Base-by-base conservation (phyloP, 208 protist genomes). In the Sergeia podlipaevii region DNA sequence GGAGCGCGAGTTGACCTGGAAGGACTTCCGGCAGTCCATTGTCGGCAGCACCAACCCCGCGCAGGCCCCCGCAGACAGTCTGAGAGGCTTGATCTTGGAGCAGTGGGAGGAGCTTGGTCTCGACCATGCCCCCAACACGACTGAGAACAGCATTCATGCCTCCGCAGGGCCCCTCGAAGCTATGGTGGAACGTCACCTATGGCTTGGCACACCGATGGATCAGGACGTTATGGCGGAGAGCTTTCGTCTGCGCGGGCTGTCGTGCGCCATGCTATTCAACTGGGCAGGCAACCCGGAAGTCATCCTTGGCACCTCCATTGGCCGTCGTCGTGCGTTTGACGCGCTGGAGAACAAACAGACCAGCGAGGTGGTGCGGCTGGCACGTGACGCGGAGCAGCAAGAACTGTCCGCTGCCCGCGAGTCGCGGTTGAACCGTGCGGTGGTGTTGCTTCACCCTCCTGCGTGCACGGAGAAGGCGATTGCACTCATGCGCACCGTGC, bases 61-160 rank as follows among this genome's bases (percentile, higher is more conserved):
- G 13, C 55, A 44, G 17, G 80, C 73, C 23, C 21, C 49, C 3
- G 33, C 56, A 8, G 69, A 53, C 49, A 82, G 75, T 44, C 39
- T 91, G 27, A 68, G 79, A 44, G 63, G 72, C 2, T 56, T 70
- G 4, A 70, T 95, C 53, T 58, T 69, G 20, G 32, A 52, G 18
- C 42, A 76, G 15, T 92, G 81, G 80, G 34, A 65, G 42, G 63
- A 53, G 4, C 71, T 90, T 15, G 83, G 73, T 23, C 61, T 95
- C 39, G 15, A 46, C 27, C 30, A 49, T 17, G 55, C 68, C 52
- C 81, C 80, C 17, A 80, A 70, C 48, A 71, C 74, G 15, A 76
- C 73, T n/a, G 59, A 86, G 42, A 88, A 90, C 61, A 79, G 67
- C 48, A 67, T 79, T 23, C 85, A 80, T 8, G 82, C 69, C 23